phyloP scores from a whole-genome alignment of 768 basidiomycete genomes.

The Lactarius psammicola region DNA sequence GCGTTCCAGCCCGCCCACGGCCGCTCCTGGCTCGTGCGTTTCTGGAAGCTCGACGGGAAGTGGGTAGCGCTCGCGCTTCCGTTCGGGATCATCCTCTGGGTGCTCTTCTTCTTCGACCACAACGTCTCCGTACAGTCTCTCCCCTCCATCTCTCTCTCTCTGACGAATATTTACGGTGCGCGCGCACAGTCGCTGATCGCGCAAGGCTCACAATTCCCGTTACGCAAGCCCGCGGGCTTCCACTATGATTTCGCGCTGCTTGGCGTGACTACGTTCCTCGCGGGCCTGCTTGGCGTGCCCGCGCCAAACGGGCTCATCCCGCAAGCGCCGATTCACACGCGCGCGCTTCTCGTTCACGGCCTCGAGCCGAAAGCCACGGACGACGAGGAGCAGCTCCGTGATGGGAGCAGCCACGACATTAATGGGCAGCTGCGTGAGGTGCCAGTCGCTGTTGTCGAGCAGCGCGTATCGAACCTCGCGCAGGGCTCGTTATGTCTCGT shows the following conservation, averaged over 20 bases:
- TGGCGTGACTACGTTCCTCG: conserved; percentile 85
- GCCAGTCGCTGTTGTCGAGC: conserved; percentile 80
- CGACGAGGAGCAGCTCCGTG: conserved; percentile 40
- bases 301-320: conserved; percentile 86
- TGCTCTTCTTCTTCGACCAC: conserved; percentile 94
- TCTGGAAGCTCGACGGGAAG: conserved; percentile 85
- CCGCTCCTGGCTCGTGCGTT: conserved; percentile 79
- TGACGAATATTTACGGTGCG: background rate
- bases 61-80: conserved; percentile 90
- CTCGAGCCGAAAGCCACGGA: conserved; percentile 35
- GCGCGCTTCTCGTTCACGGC: conserved; percentile 72
- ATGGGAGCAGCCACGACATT: conserved; percentile 21
- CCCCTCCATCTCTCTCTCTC: background rate
- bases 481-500: conserved; percentile 80
- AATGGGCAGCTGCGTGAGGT: conserved; percentile 42
- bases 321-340: conserved; percentile 92
- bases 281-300: conserved; percentile 81
- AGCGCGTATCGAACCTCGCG: conserved; percentile 87
- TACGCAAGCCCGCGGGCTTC: conserved; percentile 87
- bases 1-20: conserved; percentile 72
- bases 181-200: conserved; percentile 77
- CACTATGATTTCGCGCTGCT: conserved; percentile 90
- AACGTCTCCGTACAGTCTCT: conserved; percentile 76
- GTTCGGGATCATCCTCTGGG: conserved; percentile 85
- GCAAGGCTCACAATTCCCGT: conserved; percentile 83